Evolutionary conservation across 768 basidiomycete genomes (phyloP), one percentile per base, ranked within the genome.

Genomic region (Kwoniella europaea): DNA sequence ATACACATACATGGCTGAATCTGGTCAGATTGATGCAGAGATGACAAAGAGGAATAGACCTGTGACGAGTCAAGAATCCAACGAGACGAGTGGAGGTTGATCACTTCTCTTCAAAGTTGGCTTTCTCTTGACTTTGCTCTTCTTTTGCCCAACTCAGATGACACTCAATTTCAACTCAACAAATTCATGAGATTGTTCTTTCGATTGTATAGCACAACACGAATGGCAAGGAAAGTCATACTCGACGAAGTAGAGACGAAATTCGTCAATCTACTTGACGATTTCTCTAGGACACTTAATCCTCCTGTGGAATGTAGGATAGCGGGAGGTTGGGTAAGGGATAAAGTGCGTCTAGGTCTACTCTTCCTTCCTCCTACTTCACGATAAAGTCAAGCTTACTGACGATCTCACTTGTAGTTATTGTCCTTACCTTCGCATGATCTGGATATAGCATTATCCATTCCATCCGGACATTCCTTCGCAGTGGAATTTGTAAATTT

Each of bases 251-350:
- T 86, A 2, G 95, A 98, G 84, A 85, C 87, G 66, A 84, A 85
- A 41, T 86, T 98, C 54, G 94, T 92, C 83, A 80, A 85, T 2
- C 86, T 95, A n/a, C 87, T 98, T 64, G 90, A 95, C 79, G 89
- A 90, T 68, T 97, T 91, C 80, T 88, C 90, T 6, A 84, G 81
- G 15, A 74, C 84, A 91, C 74, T 87, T 86, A 67, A 82, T 85
- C 67, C 85, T 87, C 43, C 86, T 88, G 84, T 87, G 0, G 85
- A 85, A 71, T 96, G 96, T 81, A 88, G 97, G 74, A 92, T 99
- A 58, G 97, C 94, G 12, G 97, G 97, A 18, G 97, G 97, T 20
- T 99, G 97, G 97, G 97, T 98, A 56, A 87, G 97, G 78, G 97
- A 99, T 84, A 99, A 99, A 90, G 96, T 94, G 71, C 3, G n/a